Base-by-base conservation (phyloP, 2,329 filamentous ascomycete genomes). In the Coniosporium tulheliwenetii region DNA sequence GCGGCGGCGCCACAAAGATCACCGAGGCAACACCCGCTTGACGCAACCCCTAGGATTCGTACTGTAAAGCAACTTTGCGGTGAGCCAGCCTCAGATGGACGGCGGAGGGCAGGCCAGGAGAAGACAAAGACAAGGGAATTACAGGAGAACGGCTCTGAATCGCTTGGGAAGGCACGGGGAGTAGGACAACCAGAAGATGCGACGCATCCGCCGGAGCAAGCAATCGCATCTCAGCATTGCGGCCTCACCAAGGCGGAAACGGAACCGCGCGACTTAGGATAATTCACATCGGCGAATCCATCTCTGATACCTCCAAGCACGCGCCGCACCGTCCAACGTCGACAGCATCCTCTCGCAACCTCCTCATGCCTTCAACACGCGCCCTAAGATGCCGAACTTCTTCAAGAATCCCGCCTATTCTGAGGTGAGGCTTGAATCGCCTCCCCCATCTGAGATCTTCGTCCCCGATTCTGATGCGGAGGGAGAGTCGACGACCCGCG, bases 381-480 rank as follows among this genome's bases (percentile, higher is more conserved):
- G 19, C 12, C 26, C 12, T 50, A 48, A 41, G 39, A 51, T 36
- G 47, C 45, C 31, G 46, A 51, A 39, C 30, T 45, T 61, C 14
- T 45, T 41, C 39, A 48, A 59, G 30, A 62, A 66, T 45, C 58
- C 30, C 8, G 39, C 19, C 14, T 26, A 36, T 16, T 19, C 35
- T 5, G 52, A 66, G 7, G 51, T 73, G 26, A 69, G 75, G 47
- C 71, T 64, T 50, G 64, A 70, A 39, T 57, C 64, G 2, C 55
- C 52, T 8, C 60, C 59, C 36, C 39, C 62, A 2, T 58, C 66
- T 40, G 73, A 75, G 34, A 56, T 74, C 10, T 57, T 77, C 12
- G 72, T 65, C 45, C 59, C 66, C 7, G 69, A 73, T n/a, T 73
- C 72, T 5, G 75, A 81, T 37, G 63, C 75, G 38, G 71, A 75